Evolutionary conservation across 371 early-diverging fungal species (phyloP).

Genomic region (Mucor velutinosus): DNA sequence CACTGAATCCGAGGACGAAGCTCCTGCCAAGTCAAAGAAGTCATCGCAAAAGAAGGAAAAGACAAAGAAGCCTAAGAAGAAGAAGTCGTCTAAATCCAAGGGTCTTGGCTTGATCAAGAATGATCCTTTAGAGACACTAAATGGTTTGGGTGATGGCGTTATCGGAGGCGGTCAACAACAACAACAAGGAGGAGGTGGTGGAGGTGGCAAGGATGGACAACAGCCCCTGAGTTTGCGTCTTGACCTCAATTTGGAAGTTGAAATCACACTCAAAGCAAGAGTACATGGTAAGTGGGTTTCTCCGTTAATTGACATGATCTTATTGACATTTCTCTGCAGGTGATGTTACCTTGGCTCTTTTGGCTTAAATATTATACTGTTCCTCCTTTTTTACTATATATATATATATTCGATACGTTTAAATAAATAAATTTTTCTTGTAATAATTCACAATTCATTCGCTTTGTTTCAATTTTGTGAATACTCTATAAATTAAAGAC

Average conservation of each 20-base stretch:
- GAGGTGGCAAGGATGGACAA: constrained; percentile 16
- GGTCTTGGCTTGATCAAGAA: constrained; percentile 15
- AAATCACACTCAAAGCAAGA: constrained; percentile 32
- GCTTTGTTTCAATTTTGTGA: background rate
- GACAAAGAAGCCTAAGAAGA: constrained; percentile 22
- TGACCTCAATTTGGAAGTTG: constrained; percentile 40
- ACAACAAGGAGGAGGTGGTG: constrained; percentile 9
- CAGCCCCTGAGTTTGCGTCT: constrained; percentile 35
- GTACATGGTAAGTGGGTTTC: constrained; percentile 19
- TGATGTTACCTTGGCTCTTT: constrained; percentile 38
- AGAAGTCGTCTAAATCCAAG: constrained; percentile 16
- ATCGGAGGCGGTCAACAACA: constrained; percentile 6
- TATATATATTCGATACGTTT: constrained; percentile 1
- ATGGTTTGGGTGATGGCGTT: background rate
- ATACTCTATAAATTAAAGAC: background rate
- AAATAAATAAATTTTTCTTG: constrained; percentile 6
- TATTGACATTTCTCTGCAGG: background rate
- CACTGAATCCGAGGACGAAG: constrained; percentile 17
- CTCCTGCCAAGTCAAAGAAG: constrained; percentile 13
- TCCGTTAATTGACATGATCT: background rate
- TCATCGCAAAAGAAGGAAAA: constrained; percentile 16
- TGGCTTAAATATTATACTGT: constrained; percentile 4
- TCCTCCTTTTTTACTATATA: background rate
- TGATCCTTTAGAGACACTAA: constrained; percentile 10
- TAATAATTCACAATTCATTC: background rate